phyloP scores from a whole-genome alignment of 805 yeast genomes.

The Yamadazyma nakazawae region DNA sequence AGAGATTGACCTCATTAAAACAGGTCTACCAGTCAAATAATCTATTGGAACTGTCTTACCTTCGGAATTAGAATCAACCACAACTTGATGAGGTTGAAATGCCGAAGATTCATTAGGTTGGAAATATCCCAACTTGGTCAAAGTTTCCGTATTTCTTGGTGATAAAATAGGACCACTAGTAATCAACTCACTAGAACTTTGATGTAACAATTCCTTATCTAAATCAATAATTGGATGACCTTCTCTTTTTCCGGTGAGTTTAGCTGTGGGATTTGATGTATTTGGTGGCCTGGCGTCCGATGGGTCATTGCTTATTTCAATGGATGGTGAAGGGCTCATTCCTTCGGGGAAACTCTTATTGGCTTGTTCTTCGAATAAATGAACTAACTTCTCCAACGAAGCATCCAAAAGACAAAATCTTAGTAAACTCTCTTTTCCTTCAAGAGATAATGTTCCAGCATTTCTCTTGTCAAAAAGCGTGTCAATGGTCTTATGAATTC shows the following conservation, averaged over 20 bases:
- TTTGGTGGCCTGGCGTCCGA: background rate
- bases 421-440: slow-evolving; percentile 53
- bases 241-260: slow-evolving; percentile 3
- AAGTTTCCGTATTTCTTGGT: slow-evolving; percentile 31
- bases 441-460: slow-evolving; percentile 45
- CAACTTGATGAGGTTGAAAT: slow-evolving; percentile 67
- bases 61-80: slow-evolving; percentile 56
- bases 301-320: slow-evolving; percentile 5
- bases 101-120: slow-evolving; percentile 17
- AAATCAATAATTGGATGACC: slow-evolving; percentile 9
- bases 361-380: slow-evolving; percentile 46
- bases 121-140: slow-evolving; percentile 20
- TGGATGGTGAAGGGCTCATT: slow-evolving; percentile 20
- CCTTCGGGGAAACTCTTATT: slow-evolving; percentile 8
- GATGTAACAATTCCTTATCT: slow-evolving; percentile 39
- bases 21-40: slow-evolving; percentile 68
- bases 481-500: slow-evolving; percentile 52
- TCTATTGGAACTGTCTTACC: slow-evolving; percentile 57
- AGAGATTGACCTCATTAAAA: slow-evolving; percentile 59
- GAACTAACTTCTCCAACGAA: slow-evolving; percentile 50
- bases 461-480: slow-evolving; percentile 45
- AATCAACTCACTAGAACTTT: slow-evolving; percentile 47
- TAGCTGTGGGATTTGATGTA: background rate
- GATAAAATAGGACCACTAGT: slow-evolving; percentile 53
- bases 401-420: slow-evolving; percentile 54